phyloP scores from a whole-genome alignment of 306 rosid genomes.

The Elaeagnus macrophylla region DNA sequence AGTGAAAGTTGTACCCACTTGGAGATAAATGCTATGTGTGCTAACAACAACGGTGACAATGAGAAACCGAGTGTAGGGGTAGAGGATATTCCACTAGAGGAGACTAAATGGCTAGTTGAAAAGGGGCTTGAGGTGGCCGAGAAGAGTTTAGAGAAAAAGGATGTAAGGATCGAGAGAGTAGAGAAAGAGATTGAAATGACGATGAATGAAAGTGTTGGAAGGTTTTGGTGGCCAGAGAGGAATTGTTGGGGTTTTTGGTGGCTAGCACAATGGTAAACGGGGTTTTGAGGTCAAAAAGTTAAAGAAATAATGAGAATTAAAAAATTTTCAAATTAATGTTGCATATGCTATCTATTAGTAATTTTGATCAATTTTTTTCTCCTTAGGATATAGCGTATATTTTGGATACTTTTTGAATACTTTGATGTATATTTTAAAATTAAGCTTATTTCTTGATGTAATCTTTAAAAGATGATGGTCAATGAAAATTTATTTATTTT shows the following conservation, averaged over 20 bases:
- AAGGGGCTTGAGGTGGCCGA: slow-evolving; percentile 38
- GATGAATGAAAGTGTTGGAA: slow-evolving; percentile 61
- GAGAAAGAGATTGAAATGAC: slow-evolving; percentile 44
- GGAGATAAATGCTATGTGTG: slow-evolving; percentile 50
- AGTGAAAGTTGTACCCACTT: slow-evolving; percentile 14
- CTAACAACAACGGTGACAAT: slow-evolving; percentile 39
- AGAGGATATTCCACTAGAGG: slow-evolving; percentile 51
- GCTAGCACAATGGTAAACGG: slow-evolving; percentile 69
- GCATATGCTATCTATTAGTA: no score
- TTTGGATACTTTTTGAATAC: no score
- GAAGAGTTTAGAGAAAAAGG: slow-evolving; percentile 37
- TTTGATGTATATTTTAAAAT: no score
- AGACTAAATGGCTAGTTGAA: slow-evolving; percentile 38
- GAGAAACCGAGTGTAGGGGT: slow-evolving; percentile 38
- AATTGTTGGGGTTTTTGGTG: slow-evolving; percentile 52
- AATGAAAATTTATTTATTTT: no score
- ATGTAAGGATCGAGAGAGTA: slow-evolving; percentile 37
- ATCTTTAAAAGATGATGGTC: no score
- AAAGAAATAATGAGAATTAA: slow-evolving; percentile 31
- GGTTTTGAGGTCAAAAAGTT: slow-evolving; percentile 65
- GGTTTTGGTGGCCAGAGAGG: slow-evolving; percentile 69
- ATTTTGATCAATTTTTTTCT: no score
- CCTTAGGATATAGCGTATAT: no score
- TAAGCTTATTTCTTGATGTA: no score
- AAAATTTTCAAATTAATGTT: no score